Conservation (phyloP, 176 grass and related monocot genomes). For the Lolium multiflorum region DNA sequence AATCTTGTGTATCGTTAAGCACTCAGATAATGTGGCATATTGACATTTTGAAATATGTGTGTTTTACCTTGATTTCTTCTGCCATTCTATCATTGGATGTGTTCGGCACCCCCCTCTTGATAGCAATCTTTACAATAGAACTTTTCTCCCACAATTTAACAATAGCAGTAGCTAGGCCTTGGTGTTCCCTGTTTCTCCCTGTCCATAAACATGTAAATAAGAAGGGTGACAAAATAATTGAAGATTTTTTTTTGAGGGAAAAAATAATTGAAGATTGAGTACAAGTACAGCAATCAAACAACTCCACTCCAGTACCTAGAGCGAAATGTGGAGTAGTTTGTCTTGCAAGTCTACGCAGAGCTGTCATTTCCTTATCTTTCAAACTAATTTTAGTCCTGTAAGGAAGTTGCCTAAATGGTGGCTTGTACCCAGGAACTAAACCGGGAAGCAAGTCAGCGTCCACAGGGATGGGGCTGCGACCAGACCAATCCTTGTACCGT, state of each 20-base stretch:
- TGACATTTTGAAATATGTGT: background rate
- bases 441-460: constrained; percentile 92
- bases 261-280: background rate
- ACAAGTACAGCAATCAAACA: background rate
- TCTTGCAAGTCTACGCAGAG: constrained; percentile 80
- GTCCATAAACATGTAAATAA: constrained; percentile 23
- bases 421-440: constrained; percentile 71
- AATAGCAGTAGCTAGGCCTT: constrained; percentile 91
- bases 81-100: constrained; percentile 90
- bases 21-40: constrained; percentile 4
- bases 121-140: constrained; percentile 90
- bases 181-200: constrained; percentile 95
- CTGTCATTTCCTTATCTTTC: constrained; percentile 75
- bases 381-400: constrained; percentile 68
- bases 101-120: constrained; percentile 88
- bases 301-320: constrained; percentile 60
- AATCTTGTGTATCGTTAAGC: constrained; percentile 14
- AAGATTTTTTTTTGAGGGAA: background rate
- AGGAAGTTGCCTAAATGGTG: constrained; percentile 82
- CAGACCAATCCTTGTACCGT: constrained; percentile 88
- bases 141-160: constrained; percentile 99
- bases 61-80: constrained; percentile 85
- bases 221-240: background rate
- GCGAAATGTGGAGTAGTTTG: constrained; percentile 90
- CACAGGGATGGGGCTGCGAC: constrained; percentile 75